phyloP scores from a whole-genome alignment of 495 filamentous ascomycete species.

The Xylaria nigripes region DNA sequence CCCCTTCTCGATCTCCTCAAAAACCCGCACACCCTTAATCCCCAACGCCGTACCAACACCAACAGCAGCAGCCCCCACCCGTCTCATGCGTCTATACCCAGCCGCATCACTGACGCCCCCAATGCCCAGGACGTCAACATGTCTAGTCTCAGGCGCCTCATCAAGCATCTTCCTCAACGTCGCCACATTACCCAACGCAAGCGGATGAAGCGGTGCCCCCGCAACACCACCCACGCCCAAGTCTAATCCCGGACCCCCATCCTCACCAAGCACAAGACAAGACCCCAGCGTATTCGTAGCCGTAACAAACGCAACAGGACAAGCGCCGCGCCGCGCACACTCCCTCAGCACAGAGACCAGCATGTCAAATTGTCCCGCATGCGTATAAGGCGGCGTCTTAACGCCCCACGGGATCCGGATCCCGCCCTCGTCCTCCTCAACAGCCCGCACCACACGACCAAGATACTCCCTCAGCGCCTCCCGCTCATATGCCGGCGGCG shows the following conservation, averaged over 20 bases:
- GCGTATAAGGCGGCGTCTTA: conserved; percentile 66
- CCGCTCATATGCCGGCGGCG: conserved; percentile 58
- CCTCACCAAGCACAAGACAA: conserved; percentile 44
- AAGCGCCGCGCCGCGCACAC: conserved; percentile 7
- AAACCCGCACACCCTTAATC: conserved; percentile 49
- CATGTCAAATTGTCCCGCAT: conserved; percentile 48
- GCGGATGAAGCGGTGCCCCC: conserved; percentile 58
- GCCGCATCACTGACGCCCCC: conserved; percentile 55
- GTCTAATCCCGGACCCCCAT: conserved; percentile 31
- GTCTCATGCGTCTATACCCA: conserved; percentile 53
- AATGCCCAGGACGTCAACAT: conserved; percentile 53
- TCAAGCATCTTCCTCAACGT: conserved; percentile 51
- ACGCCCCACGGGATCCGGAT: conserved; percentile 45
- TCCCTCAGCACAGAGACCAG: conserved; percentile 43
- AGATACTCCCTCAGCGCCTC: conserved; percentile 43
- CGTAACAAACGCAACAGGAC: conserved; percentile 54
- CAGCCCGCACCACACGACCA: conserved; percentile 17
- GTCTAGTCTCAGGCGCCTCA: conserved; percentile 19
- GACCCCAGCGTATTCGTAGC: conserved; percentile 64
- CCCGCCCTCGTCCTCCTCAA: neutral
- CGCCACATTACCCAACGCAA: conserved; percentile 64
- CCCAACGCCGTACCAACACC: conserved; percentile 59
- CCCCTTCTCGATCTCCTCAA: conserved; percentile 43
- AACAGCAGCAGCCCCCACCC: conserved; percentile 54
- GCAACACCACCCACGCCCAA: conserved; percentile 65